These are phyloP conservation scores for Blastocystis sp. DNA, from an alignment of 352 stramenopile species.

Conservation along the genomic window DNA sequence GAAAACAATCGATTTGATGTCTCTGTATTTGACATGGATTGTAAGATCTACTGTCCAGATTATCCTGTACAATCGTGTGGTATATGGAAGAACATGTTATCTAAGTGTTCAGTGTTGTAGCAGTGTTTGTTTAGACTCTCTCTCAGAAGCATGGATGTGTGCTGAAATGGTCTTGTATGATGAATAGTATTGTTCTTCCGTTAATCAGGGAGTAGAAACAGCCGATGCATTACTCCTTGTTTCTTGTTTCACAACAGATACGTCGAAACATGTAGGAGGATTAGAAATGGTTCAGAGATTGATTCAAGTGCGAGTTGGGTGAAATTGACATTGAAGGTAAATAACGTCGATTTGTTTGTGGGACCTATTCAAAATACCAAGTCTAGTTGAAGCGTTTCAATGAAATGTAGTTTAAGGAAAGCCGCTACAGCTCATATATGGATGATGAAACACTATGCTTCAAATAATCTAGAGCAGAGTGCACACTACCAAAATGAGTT, in stretches of 20 bases:
- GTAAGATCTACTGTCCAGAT: slow-evolving; percentile 43
- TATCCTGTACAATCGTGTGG: slow-evolving; percentile 37
- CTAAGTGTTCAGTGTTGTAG: not conserved
- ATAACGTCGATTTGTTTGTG: not conserved
- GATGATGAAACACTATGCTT: not conserved
- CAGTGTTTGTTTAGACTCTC: slow-evolving; percentile 27
- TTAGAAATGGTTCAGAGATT: not conserved
- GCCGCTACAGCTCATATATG: not conserved
- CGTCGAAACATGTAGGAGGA: not conserved
- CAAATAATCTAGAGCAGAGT: not conserved
- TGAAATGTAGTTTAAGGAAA: not conserved
- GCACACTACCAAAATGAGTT: not conserved
- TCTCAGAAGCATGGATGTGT: no score
- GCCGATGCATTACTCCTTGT: not conserved
- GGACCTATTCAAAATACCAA: not conserved
- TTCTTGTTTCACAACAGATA: slow-evolving; percentile 14
- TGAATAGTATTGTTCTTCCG: not conserved
- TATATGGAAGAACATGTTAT: not conserved
- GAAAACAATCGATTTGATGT: not conserved
- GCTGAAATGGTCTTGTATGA: no score
- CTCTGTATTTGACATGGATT: slow-evolving; percentile 30
- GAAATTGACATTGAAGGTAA: not conserved
- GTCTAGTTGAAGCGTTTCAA: not conserved
- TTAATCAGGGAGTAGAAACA: not conserved
- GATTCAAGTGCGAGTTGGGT: not conserved